These are phyloP conservation scores for Polygonum maritimum DNA, from an alignment of 148 eudicot species.

Conservation along the genomic window DNA sequence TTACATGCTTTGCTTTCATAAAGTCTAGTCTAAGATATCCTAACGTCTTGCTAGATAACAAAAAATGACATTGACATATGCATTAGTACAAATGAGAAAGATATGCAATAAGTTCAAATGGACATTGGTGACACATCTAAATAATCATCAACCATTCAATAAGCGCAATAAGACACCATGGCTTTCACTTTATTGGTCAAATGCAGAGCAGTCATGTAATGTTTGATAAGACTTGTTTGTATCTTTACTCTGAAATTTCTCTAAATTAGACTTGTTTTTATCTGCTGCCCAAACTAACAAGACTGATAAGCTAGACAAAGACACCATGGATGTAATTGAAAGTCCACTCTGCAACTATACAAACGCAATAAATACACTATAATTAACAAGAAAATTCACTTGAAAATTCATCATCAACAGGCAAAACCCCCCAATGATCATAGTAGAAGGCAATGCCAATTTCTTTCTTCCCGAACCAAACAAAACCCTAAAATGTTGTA, in stretches of 20 bases:
- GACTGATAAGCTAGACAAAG: neutral
- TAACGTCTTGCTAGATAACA: no score
- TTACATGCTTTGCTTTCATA: no score
- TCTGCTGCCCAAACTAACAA: neutral
- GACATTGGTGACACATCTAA: neutral
- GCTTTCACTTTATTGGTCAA: neutral
- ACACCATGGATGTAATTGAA: neutral
- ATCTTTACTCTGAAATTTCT: neutral
- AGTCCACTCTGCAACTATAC: slow-evolving; percentile 2
- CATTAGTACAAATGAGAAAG: no score
- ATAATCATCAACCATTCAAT: neutral
- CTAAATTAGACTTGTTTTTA: neutral
- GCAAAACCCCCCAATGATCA: neutral
- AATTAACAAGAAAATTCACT: neutral
- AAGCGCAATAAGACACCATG: neutral
- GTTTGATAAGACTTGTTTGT: slow-evolving; percentile 9
- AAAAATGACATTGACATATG: no score
- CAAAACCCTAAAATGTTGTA: neutral
- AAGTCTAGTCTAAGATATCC: no score
- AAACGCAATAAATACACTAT: neutral
- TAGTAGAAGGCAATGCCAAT: neutral
- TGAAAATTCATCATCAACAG: neutral
- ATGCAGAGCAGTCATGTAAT: neutral
- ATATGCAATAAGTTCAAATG: no score
- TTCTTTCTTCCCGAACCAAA: neutral